Conservation (phyloP, 106 monocot species). For the Phalaenopsis equestris region DNA sequence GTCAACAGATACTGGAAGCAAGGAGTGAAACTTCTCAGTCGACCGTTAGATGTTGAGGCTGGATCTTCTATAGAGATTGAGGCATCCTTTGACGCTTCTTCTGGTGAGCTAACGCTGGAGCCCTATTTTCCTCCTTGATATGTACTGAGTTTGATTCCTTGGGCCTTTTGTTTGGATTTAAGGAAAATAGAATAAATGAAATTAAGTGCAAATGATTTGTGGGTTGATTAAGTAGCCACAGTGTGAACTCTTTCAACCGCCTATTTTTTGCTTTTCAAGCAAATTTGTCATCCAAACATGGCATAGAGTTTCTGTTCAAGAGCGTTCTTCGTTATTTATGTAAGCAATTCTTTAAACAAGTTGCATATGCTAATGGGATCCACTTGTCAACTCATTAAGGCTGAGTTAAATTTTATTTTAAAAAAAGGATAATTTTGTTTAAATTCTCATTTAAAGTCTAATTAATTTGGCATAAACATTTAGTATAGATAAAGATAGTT, state of each 20-base stretch:
- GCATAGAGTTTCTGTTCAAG: neutral
- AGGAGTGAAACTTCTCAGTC: conserved; percentile 75
- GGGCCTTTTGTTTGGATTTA: neutral
- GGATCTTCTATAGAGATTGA: conserved; percentile 37
- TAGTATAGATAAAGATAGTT: no score
- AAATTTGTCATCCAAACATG: neutral
- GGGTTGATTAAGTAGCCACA: neutral
- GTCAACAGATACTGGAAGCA: conserved; percentile 90
- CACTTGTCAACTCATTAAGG: no score
- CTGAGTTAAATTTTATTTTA: no score
- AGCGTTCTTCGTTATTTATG: no score
- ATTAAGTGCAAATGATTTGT: neutral
- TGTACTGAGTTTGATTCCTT: no score
- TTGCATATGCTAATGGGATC: no score
- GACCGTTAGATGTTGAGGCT: conserved; percentile 38
- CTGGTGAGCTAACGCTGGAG: conserved; percentile 47
- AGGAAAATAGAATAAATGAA: neutral
- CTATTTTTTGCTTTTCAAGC: neutral
- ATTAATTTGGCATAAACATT: no score
- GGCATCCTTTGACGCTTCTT: conserved; percentile 61
- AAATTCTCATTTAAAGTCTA: no score
- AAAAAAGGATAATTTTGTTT: no score
- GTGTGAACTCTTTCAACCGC: neutral
- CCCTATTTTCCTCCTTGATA: conserved; percentile 9
- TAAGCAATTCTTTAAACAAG: no score